Percentiles rank a stretch among this genome's conserved stretches.
Conservation (phyloP, 768 basidiomycete genomes). For the Guyanaporus albipodus region DNA sequence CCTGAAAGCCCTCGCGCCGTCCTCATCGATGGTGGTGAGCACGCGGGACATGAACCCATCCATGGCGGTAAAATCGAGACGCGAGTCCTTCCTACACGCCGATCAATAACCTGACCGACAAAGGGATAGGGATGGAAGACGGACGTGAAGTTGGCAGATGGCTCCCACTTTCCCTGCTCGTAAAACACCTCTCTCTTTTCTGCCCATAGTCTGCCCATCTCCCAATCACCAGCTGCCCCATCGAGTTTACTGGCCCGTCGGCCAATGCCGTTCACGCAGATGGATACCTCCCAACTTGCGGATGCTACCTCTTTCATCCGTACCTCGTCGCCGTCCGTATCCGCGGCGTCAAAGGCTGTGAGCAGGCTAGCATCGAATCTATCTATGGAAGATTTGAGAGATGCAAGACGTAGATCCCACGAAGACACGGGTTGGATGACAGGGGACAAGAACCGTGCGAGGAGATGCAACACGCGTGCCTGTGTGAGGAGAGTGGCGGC, state of each 20-base stretch:
- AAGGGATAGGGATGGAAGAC: constrained; percentile 22
- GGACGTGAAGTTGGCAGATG: constrained; percentile 78
- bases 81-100: too few species aligned
- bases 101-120: background rate
- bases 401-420: constrained; percentile 58
- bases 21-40: constrained; percentile 58
- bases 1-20: constrained; percentile 76
- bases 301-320: constrained; percentile 80
- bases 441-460: constrained; percentile 72
- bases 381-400: constrained; percentile 77
- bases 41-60: constrained; percentile 79
- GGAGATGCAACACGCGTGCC: constrained; percentile 65
- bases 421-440: constrained; percentile 64
- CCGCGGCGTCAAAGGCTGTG: constrained; percentile 86
- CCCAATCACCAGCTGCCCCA: constrained; percentile 55
- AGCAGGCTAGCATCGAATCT: constrained; percentile 84
- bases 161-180: constrained; percentile 73
- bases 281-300: constrained; percentile 3
- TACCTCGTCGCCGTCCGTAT: constrained; percentile 62
- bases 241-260: background rate
- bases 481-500: constrained; percentile 46
- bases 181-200: constrained; percentile 96
- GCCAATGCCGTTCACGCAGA: background rate
- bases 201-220: constrained; percentile 92
- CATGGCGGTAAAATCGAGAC: constrained; percentile 91